Conservation (phyloP, 495 filamentous ascomycete species). For the Penicillium macrosclerotiorum region DNA sequence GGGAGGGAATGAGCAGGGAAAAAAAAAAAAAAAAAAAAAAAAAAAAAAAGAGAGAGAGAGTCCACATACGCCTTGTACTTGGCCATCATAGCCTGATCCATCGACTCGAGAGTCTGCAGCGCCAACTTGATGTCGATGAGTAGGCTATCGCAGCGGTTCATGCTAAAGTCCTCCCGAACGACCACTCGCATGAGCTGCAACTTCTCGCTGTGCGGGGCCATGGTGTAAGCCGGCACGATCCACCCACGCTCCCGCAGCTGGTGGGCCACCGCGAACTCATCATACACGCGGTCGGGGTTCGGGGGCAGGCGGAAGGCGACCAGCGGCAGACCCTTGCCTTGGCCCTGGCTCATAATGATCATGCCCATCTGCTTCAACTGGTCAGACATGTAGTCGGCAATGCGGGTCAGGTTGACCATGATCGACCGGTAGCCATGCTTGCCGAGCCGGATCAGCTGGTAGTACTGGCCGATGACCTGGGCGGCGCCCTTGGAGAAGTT, state of each 20-base stretch:
- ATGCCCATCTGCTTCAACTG: constrained; percentile 72
- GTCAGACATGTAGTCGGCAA: constrained; percentile 73
- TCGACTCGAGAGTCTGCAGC: constrained; percentile 61
- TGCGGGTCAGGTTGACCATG: constrained; percentile 84
- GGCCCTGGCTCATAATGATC: constrained; percentile 75
- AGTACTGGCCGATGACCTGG: constrained; percentile 94
- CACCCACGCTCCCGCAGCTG: constrained; percentile 79
- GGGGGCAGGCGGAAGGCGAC: constrained; percentile 78
- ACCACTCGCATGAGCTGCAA: constrained; percentile 88
- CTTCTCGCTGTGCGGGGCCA: constrained; percentile 77
- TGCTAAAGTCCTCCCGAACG: constrained; percentile 83
- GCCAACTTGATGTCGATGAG: constrained; percentile 72
- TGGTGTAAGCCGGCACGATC: constrained; percentile 92
- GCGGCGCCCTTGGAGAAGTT: constrained; percentile 94
- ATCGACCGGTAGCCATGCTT: constrained; percentile 84
- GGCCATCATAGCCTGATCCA: constrained; percentile 67
- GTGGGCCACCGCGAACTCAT: constrained; percentile 81
- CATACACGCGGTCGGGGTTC: constrained; percentile 60
- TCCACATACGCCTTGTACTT: constrained; percentile 63
- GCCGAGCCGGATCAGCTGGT: constrained; percentile 88
- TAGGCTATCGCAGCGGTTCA: constrained; percentile 69
- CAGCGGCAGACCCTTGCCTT: constrained; percentile 74
- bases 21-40: no score
- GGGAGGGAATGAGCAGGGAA: no score
- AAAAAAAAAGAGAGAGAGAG: neutral